Base-by-base conservation (phyloP, 1,284 basidiomycete species). In the Xerocomus cyaneibrunnescens region DNA sequence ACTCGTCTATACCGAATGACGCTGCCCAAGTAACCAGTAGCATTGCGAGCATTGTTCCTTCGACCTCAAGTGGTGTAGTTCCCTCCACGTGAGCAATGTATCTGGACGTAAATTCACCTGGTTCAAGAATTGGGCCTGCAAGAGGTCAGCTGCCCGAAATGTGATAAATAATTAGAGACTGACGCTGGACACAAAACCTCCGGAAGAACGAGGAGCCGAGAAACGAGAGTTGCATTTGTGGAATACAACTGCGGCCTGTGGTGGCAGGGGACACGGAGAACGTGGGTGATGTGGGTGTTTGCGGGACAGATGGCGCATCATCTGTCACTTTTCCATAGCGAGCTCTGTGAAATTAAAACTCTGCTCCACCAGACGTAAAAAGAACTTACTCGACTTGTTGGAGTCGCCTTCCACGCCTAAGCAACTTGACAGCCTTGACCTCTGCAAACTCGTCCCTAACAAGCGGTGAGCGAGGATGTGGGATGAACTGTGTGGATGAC, bases 401-500 rank as follows among this genome's bases (percentile, higher is more conserved):
- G 14, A 94, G 78, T 27, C 92, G 80, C 49, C 92, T 82, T 22
- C 92, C 92, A 37, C 91, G 83, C 47, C 92, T 76, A 16, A 94
- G 79, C 32, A 91, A 74, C 71, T 94, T 94, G 50, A 90, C 89
- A 3, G 89, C 87, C 65, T 93, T 94, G 45, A 92, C 82, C 57
- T 92, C 87, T 14, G 89, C 89, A 62, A 90, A 94, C 66, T 90
- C 91, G 67, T 94, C 92, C 25, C 91, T 94, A 45, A 23, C 22
- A 45, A 28, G 16, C 50, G 31, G 19, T 64, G 25, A 50, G 57
- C 32, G 22, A 36, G 49, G 54, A 42, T 28, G 40, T 27, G 25
- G 17, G 30, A 37, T 7, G 21, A 52, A 21, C 5, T 1, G 25
- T 22, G 30, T 16, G n/a, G 70, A 69, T 51, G 62, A 81, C 92